Base-by-base conservation (phyloP, 768 basidiomycete genomes). In the Phylloporus rhodoxanthus region DNA sequence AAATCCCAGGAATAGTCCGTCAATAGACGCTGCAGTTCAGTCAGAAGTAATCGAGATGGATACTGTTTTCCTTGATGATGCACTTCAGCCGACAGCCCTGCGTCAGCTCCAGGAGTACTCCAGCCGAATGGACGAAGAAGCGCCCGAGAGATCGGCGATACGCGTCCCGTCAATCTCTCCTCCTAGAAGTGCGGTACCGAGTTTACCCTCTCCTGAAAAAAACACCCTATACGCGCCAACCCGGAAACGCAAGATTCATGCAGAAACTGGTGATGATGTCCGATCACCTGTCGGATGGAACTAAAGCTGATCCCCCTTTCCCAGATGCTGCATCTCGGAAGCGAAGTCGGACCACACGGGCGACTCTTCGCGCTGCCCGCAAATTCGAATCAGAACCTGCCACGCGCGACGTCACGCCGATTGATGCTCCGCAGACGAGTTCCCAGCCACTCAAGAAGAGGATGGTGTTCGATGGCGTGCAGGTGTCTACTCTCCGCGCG, bases 401-500 rank as follows among this genome's bases (percentile, higher is more conserved):
- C 29, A 63, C 52, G 15, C 56, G 61, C 19, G 49, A 50, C n/a
- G 53, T 58, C 0, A 63, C 66, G 2, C 57, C 56, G 14, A 42
- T 59, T 11, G 28, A 45, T 7, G 43, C 59, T 6, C 51, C 49
- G 23, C 62, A 62, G 36, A 54, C 40, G 23, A 45, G 32, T 28
- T 70, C 70, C 19, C 48, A 57, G 25, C 66, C 66, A 2, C 38
- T 49, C 17, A 53, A 39, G 23, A 64, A 52, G 45, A 54, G 44
- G 40, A 54, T 51, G 43, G 52, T 56, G n/a, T 62, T 71, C 20
- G 68, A 70, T 26, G 62, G 63, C 10, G 51, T 71, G 15, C 57
- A 62, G 17, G 50, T 72, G 14, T 67, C 64, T 15, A 61, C 63
- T 29, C 40, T 59, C 19, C 55, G 50, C 19, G 53, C 54, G 48